phyloP scores from a whole-genome alignment of 192 early-diverging fungal genomes.

The Paraglomus brasilianum region DNA sequence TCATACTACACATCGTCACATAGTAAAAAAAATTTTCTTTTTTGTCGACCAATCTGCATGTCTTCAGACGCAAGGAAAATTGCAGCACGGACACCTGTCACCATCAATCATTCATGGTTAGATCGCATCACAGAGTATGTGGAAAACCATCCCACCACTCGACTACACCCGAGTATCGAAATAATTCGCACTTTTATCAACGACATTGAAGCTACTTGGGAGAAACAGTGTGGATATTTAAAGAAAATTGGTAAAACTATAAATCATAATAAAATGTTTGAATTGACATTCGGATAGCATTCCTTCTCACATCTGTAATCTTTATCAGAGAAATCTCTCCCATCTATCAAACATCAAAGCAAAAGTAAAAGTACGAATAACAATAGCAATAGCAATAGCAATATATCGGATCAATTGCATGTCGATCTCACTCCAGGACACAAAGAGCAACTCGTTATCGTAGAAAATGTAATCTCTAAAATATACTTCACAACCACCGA shows the following conservation, averaged over 20 bases:
- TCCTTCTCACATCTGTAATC: too few relatives aligned
- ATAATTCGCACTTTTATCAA: conserved; percentile 24
- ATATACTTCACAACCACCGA: conserved; percentile 40
- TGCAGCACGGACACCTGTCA: background rate
- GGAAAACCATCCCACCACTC: background rate
- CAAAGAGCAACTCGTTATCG: conserved; percentile 30
- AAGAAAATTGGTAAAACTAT: conserved; percentile 33
- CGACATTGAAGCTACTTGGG: conserved; percentile 29
- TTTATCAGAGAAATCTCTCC: too few relatives aligned
- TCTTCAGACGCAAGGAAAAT: background rate
- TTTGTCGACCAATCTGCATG: background rate
- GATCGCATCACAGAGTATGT: background rate
- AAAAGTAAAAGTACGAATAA: too few relatives aligned
- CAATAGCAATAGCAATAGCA: too few relatives aligned
- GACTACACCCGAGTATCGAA: background rate
- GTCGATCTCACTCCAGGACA: conserved; percentile 14
- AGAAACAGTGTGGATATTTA: conserved; percentile 35
- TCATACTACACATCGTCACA: background rate
- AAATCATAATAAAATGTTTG: background rate
- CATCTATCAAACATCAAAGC: too few relatives aligned
- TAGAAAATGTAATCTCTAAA: conserved; percentile 32
- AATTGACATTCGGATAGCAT: too few relatives aligned
- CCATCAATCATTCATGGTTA: conserved; percentile 8
- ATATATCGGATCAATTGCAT: conserved; percentile 11
- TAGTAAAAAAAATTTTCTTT: conserved; percentile 8